These are phyloP conservation scores for Boletus smithii DNA, from an alignment of 1,284 basidiomycete genomes.

Conservation along the genomic window DNA sequence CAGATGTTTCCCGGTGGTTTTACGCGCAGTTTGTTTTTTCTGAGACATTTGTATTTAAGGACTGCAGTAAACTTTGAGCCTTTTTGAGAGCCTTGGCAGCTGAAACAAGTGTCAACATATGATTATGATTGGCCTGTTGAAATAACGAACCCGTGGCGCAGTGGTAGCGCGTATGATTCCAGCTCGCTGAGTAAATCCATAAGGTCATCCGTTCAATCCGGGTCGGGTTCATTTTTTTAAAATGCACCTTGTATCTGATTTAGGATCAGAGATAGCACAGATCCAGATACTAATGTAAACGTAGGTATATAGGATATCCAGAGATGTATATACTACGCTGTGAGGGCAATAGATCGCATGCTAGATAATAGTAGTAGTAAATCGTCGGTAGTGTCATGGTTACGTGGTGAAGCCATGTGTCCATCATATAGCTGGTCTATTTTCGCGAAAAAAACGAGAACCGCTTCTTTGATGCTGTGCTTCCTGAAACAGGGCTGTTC, in stretches of 20 bases:
- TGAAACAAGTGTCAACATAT: background rate
- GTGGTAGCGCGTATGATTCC: constrained; percentile 38
- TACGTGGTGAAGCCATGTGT: constrained; percentile 12
- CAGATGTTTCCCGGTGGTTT: constrained; percentile 20
- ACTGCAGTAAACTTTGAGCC: background rate
- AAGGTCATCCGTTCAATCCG: constrained; percentile 60
- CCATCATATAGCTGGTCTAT: constrained; percentile 20
- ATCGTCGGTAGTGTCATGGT: constrained; percentile 18
- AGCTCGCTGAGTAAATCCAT: constrained; percentile 34
- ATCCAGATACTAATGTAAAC: constrained; percentile 4
- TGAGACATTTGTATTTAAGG: background rate
- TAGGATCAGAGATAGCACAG: background rate
- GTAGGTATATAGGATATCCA: constrained; percentile 8
- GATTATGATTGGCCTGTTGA: background rate
- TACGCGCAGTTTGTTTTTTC: constrained; percentile 26
- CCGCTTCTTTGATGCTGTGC: constrained; percentile 23
- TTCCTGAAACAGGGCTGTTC: constrained; percentile 9
- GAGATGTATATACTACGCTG: constrained; percentile 12
- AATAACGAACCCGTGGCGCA: constrained; percentile 31
- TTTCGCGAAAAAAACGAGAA: constrained; percentile 33
- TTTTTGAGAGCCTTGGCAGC: too few relatives aligned
- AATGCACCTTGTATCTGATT: background rate
- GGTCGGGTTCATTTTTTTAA: constrained; percentile 46
- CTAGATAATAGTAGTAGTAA: constrained; percentile 14
- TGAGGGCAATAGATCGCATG: constrained; percentile 17